phyloP scores from a whole-genome alignment of 139 green algal genomes.

The Pseudopediastrum boryanum region DNA sequence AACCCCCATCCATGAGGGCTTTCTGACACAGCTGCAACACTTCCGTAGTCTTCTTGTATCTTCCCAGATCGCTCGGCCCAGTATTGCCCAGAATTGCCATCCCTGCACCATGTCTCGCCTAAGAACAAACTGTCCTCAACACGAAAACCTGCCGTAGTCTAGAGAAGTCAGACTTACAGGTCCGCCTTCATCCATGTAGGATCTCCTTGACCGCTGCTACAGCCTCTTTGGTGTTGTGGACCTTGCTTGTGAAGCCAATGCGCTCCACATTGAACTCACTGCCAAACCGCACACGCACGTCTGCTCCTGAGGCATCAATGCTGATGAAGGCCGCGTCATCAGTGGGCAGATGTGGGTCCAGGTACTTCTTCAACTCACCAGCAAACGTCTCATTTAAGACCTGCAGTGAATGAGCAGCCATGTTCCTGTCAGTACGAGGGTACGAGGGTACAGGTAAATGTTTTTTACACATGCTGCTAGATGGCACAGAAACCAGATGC shows the following conservation, averaged over 20 bases:
- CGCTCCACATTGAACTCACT: slow-evolving; percentile 84
- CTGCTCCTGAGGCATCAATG: slow-evolving; percentile 88
- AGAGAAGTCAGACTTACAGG: no score
- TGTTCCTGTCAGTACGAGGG: background rate
- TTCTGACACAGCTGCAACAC: no score
- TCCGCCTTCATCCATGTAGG: slow-evolving; percentile 36
- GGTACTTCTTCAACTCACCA: slow-evolving; percentile 56
- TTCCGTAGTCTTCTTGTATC: no score
- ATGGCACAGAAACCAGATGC: no score
- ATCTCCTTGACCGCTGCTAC: slow-evolving; percentile 44
- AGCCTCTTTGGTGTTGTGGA: slow-evolving; percentile 62
- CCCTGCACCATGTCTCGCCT: no score
- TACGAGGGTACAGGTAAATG: no score
- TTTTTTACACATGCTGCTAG: no score
- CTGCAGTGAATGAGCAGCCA: slow-evolving; percentile 36
- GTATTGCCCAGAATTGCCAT: no score
- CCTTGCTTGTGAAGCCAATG: slow-evolving; percentile 69
- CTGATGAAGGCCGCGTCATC: slow-evolving; percentile 88
- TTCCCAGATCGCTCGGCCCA: no score
- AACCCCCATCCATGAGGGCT: no score
- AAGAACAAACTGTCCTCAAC: no score
- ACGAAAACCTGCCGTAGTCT: no score
- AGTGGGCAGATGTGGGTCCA: slow-evolving; percentile 40
- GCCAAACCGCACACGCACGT: slow-evolving; percentile 82
- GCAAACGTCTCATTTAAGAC: slow-evolving; percentile 73